Evolutionary conservation across 2,329 filamentous ascomycete species (phyloP).

Genomic region (Talaromyces sp.): DNA sequence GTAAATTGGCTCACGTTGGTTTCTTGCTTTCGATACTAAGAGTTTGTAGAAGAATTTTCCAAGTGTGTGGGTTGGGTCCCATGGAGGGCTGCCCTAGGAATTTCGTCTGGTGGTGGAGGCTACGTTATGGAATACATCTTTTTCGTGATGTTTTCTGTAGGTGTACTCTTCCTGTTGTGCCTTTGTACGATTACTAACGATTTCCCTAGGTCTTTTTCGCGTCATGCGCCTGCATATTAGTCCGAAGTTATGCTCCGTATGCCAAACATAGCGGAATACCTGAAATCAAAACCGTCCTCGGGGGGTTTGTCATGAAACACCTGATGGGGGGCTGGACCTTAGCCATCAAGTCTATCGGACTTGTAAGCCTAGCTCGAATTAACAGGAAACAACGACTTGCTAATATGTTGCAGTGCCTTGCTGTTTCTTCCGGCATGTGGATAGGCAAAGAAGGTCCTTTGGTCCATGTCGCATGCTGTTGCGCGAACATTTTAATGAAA

Average conservation of each 20-base stretch:
- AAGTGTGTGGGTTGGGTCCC: slow-evolving; percentile 82
- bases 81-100: slow-evolving; percentile 72
- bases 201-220: slow-evolving; percentile 66
- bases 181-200: background rate
- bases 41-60: slow-evolving; percentile 54
- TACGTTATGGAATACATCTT: slow-evolving; percentile 86
- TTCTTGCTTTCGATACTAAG: slow-evolving; percentile 11
- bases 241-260: slow-evolving; percentile 77
- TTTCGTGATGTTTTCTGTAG: slow-evolving; percentile 77
- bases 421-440: slow-evolving; percentile 93
- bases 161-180: background rate
- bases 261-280: slow-evolving; percentile 94
- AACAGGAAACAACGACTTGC: slow-evolving; percentile 6
- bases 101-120: slow-evolving; percentile 60
- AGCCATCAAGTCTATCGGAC: slow-evolving; percentile 78
- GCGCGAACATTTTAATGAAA: slow-evolving; percentile 90
- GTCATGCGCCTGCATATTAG: slow-evolving; percentile 68
- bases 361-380: slow-evolving; percentile 50
- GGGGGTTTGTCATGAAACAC: slow-evolving; percentile 83
- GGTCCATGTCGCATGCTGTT: slow-evolving; percentile 95
- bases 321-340: slow-evolving; percentile 88
- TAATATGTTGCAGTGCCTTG: slow-evolving; percentile 61
- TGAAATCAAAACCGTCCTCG: slow-evolving; percentile 93
- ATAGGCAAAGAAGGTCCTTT: slow-evolving; percentile 92
- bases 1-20: slow-evolving; percentile 23